Percentiles rank a stretch among this genome's conserved stretches.
These are phyloP conservation scores for Penicillium chermesinum DNA, from an alignment of 495 filamentous ascomycete species.

Conservation along the genomic window DNA sequence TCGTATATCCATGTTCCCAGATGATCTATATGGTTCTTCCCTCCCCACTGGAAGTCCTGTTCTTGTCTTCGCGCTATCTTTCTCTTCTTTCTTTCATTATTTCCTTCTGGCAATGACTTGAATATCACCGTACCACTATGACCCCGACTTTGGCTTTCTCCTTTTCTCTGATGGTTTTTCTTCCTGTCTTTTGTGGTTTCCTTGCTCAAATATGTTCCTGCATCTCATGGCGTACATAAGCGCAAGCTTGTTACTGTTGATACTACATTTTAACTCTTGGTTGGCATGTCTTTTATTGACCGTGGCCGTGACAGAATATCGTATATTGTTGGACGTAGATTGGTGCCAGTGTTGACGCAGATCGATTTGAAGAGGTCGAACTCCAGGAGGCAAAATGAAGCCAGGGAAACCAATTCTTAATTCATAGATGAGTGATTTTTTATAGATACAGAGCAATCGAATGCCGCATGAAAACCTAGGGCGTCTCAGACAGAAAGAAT, in stretches of 20 bases:
- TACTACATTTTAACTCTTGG: conserved; percentile 1
- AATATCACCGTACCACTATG: conserved; percentile 6
- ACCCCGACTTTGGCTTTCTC: conserved; percentile 3
- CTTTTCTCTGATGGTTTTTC: conserved; percentile 1
- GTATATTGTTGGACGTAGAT: no score
- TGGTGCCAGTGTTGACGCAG: no score
- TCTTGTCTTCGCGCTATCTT: conserved; percentile 5
- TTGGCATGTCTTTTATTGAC: no score
- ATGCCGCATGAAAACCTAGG: no score
- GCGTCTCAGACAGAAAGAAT: no score
- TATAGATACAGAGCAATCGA: conserved; percentile 8
- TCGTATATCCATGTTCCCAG: no score
- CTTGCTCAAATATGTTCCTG: conserved; percentile 21
- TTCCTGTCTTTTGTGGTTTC: conserved; percentile 7
- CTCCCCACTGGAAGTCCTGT: conserved; percentile 5
- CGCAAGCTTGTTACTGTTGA: conserved; percentile 16
- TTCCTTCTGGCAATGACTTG: conserved; percentile 9
- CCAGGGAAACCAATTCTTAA: background rate
- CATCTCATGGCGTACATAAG: conserved; percentile 27
- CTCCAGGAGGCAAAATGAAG: no score
- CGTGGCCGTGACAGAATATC: no score
- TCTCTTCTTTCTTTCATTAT: conserved; percentile 5
- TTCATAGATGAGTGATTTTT: background rate
- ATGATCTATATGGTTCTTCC: background rate
- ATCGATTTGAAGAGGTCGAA: no score